Conservation (phyloP, 129 eudicot genomes). For the Helianthus tuberosus region DNA sequence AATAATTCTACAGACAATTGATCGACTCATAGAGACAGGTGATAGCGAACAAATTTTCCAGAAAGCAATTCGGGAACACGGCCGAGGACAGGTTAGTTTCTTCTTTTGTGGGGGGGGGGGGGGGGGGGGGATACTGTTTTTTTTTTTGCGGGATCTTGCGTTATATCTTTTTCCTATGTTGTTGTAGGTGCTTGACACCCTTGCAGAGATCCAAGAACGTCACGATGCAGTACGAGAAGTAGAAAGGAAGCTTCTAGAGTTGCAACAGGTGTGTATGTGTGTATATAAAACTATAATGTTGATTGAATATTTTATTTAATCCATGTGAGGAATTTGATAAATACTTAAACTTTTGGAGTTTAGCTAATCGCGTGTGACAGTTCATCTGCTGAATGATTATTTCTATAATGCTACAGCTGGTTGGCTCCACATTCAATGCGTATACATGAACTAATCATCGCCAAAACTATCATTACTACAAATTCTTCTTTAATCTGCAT, state of each 20-base stretch:
- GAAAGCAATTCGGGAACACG: slow-evolving; percentile 95
- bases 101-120: background rate
- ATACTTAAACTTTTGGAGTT: slow-evolving; percentile 4
- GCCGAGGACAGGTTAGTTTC: slow-evolving; percentile 85
- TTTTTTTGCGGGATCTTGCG: background rate
- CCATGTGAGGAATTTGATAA: slow-evolving; percentile 5
- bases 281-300: slow-evolving; percentile 10
- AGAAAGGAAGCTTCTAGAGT: slow-evolving; percentile 91
- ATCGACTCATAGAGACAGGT: slow-evolving; percentile 91
- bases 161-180: slow-evolving; percentile 21
- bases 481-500: background rate
- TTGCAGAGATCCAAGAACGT: slow-evolving; percentile 97
- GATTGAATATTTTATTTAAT: slow-evolving; percentile 3
- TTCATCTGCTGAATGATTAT: background rate
- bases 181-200: slow-evolving; percentile 90
- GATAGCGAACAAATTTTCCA: slow-evolving; percentile 97
- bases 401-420: slow-evolving; percentile 13
- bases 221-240: slow-evolving; percentile 92
- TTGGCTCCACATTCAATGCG: background rate
- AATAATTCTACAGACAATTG: slow-evolving; percentile 72
- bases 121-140: background rate
- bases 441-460: background rate
- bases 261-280: slow-evolving; percentile 75
- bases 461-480: background rate
- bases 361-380: slow-evolving; percentile 9